Evolutionary conservation across 2,329 filamentous ascomycete genomes (phyloP), one percentile per base, ranked within the genome.

Genomic region (Hymenoscyphus salicellus): DNA sequence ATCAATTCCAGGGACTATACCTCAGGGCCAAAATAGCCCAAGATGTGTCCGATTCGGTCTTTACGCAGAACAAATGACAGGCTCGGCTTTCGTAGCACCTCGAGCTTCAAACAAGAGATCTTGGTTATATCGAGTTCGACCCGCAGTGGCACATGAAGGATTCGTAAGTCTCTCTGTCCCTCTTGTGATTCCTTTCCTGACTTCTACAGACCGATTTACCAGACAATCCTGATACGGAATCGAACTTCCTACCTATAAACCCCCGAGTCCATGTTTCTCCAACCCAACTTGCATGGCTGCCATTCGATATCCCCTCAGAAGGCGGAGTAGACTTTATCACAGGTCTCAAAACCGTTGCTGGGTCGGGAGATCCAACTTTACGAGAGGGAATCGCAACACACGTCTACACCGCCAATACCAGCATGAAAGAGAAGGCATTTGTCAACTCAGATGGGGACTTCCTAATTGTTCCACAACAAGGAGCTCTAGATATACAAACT

Each of bases 381-480:
- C 75, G 78, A 60, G 81, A 83, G 61, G 82, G 82, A 2, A 73
- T 84, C 32, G 81, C 81, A 8, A 76, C 80, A 1, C 82, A 83
- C 68, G 76, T 83, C 55, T 84, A 83, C 69, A 76, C 78, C 62
- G 78, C 80, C 65, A 83, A 82, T 66, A 72, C 74, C 1, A 79
- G 74, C 61, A 84, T 84, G 82, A 73, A 75, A 3, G 75, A 77
- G 4, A 75, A 78, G 43, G 81, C 82, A 0, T 82, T 82, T 65
- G 79, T 78, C 66, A 83, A 81, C 70, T 83, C 85, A n/a, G 87
- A 90, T 67, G 87, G 87, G 6, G 87, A 90, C 70, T 83, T 88
- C 69, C 78, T 89, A 58, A 86, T 90, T 58, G 80, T 89, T 5
- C 85, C 83, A 0, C 86, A 89, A 67, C 81, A 86, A 69, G 87